Base-by-base conservation (phyloP, 116 monocot genomes). In the Iris pallida region DNA sequence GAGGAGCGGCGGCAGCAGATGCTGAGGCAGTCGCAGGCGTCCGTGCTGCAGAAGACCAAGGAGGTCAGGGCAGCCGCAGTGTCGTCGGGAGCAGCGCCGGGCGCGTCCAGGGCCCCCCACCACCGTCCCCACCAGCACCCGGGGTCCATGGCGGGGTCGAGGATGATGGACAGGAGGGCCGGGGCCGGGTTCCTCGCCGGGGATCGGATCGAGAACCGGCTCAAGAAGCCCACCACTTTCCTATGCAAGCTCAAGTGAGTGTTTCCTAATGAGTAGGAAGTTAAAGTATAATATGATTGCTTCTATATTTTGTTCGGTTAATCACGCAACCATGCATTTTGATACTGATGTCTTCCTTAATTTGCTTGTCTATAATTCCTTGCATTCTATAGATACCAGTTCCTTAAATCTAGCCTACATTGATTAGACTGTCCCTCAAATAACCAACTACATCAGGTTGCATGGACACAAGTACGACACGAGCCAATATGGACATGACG, bases 211-310 rank as follows among this genome's bases (percentile, higher is more conserved):
- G 89, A 89, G 19, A 96, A 92, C 62, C 57, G 96, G 77, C 83
- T 96, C 1, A 92, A 96, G 74, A 96, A 92, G 64, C 92, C 88
- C 2, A 92, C 89, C 0, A 96, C 96, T 42, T 96, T 96, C 77
- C 49, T 96, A 17, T 91, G 96, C 84, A 96, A 89, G 75, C 71
- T 92, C 57, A 96, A 87, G 96, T 95, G 69, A 81, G 88, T 75
- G 17, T 0, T 30, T 30, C 30, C 3, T 30, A 30, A 30, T 30
- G 30, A 30, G 30, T 30, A 30, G 30, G 3, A 30, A 30, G 30
- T 30, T 30, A 30, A 30, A 30, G 30, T 30, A 30, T 30, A 30
- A 30, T 30, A 30, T 30, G 30, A 30, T 30, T 30, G 30, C 47
- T n/a, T 9, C 8, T 8, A 12, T 44, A 8, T 54, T 61, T 18